phyloP scores from a whole-genome alignment of 352 stramenopile species.

The Pythium sp. region DNA sequence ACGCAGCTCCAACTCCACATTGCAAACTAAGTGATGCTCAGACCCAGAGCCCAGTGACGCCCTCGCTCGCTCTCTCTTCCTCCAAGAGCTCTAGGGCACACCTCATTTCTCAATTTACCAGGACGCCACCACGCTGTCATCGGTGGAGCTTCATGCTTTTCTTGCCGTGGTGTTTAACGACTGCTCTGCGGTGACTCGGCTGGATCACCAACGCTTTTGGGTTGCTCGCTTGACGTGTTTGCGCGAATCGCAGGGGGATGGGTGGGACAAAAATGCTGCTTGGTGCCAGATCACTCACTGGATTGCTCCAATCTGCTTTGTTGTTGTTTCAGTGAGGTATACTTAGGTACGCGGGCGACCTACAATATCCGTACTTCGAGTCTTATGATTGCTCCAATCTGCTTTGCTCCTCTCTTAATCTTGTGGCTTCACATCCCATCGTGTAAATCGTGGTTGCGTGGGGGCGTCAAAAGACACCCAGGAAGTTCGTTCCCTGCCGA shows the following conservation, averaged over 20 bases:
- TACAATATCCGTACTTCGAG: no score
- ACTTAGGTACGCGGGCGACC: no score
- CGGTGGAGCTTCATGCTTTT: not conserved
- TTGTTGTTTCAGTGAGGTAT: no score
- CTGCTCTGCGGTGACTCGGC: not conserved
- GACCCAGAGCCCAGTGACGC: not conserved
- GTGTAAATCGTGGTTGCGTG: no score
- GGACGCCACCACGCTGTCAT: not conserved
- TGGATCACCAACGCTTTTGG: constrained; percentile 1
- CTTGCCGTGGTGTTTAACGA: not conserved
- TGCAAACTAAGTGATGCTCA: not conserved
- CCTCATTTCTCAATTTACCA: not conserved
- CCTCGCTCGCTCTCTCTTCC: not conserved
- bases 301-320: not conserved
- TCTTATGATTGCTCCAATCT: not conserved
- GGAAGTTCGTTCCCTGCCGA: no score
- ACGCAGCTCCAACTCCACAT: not conserved
- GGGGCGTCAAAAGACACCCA: no score
- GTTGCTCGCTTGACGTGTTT: not conserved
- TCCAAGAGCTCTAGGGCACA: not conserved
- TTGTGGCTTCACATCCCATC: no score
- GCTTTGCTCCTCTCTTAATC: not conserved
- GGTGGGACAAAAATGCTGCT: not conserved
- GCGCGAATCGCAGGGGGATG: not conserved
- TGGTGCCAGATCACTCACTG: not conserved